Conservation (phyloP, 768 basidiomycete species). For the Auriscalpium microsporum region DNA sequence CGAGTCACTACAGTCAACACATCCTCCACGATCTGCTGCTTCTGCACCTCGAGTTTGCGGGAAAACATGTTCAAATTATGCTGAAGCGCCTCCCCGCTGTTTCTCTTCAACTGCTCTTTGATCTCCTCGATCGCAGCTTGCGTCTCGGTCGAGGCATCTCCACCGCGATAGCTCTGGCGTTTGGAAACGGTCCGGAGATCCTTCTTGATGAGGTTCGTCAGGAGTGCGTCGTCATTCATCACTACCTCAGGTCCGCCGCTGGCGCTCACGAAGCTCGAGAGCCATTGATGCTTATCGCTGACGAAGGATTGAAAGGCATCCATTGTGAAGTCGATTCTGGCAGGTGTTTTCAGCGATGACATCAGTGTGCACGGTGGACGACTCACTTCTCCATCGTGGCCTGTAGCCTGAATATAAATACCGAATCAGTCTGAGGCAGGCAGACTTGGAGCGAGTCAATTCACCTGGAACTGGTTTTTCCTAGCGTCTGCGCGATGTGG, state of each 20-base stretch:
- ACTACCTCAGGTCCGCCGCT: slow-evolving; percentile 17
- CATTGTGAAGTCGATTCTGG: too few species aligned
- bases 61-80: slow-evolving; percentile 11
- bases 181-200: slow-evolving; percentile 12
- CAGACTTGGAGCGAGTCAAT: slow-evolving; percentile 1
- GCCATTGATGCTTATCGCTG: slow-evolving; percentile 3
- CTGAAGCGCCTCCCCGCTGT: slow-evolving; percentile 11
- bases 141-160: slow-evolving; percentile 1
- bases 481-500: slow-evolving; percentile 18
- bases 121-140: slow-evolving; percentile 15
- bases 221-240: slow-evolving; percentile 9
- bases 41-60: slow-evolving; percentile 11
- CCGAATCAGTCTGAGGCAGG: slow-evolving; percentile 3
- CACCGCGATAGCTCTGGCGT: not conserved
- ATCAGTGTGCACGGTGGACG: too few species aligned
- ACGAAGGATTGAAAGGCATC: not conserved
- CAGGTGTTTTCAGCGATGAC: too few species aligned
- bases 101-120: slow-evolving; percentile 13
- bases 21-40: not conserved
- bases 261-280: slow-evolving; percentile 4
- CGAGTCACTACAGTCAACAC: slow-evolving; percentile 8
- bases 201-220: not conserved
- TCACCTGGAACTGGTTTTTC: slow-evolving; percentile 10
- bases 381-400: not conserved
- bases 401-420: slow-evolving; percentile 5